A percentile compares a stretch with the other conserved stretches of the same genome.
Conservation (phyloP, 352 stramenopile species). For the Globisporangium parvum region DNA sequence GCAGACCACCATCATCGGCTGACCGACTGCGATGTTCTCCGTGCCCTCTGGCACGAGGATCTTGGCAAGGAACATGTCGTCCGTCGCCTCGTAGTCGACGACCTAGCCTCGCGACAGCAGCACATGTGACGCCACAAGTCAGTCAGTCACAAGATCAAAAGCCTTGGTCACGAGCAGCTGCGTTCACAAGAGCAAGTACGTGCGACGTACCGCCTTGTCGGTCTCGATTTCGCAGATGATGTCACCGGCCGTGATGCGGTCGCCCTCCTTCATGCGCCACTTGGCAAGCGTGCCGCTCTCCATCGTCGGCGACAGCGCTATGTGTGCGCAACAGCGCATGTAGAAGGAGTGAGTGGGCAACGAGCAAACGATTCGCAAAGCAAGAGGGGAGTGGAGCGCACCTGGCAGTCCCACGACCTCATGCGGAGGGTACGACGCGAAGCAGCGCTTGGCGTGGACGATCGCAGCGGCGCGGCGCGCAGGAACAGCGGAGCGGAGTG, state of each 20-base stretch:
- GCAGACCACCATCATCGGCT: slow-evolving; percentile 95
- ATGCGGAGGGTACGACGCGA: slow-evolving; percentile 70
- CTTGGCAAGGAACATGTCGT: slow-evolving; percentile 95
- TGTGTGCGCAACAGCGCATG: not conserved
- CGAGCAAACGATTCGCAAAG: not conserved
- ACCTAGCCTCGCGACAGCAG: slow-evolving; percentile 22
- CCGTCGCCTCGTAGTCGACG: slow-evolving; percentile 98
- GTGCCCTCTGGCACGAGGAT: slow-evolving; percentile 91
- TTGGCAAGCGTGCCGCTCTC: slow-evolving; percentile 93
- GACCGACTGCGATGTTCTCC: slow-evolving; percentile 89
- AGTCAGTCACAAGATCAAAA: not conserved
- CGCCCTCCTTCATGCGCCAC: slow-evolving; percentile 93
- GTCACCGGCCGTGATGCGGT: slow-evolving; percentile 90
- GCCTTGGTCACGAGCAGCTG: too few species aligned
- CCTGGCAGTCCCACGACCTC: slow-evolving; percentile 76
- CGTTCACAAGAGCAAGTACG: not conserved
- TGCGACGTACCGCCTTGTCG: slow-evolving; percentile 91
- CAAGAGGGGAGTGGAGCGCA: slow-evolving; percentile 14
- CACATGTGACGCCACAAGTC: not conserved
- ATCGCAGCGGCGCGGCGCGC: slow-evolving; percentile 31
- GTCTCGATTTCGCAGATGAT: slow-evolving; percentile 98
- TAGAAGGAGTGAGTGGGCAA: not conserved
- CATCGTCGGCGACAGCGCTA: slow-evolving; percentile 97
- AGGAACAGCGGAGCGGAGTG: slow-evolving; percentile 40
- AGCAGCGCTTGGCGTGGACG: slow-evolving; percentile 28